These are phyloP conservation scores for Podila minutissima DNA, from an alignment of 192 early-diverging fungal genomes.

Conservation along the genomic window DNA sequence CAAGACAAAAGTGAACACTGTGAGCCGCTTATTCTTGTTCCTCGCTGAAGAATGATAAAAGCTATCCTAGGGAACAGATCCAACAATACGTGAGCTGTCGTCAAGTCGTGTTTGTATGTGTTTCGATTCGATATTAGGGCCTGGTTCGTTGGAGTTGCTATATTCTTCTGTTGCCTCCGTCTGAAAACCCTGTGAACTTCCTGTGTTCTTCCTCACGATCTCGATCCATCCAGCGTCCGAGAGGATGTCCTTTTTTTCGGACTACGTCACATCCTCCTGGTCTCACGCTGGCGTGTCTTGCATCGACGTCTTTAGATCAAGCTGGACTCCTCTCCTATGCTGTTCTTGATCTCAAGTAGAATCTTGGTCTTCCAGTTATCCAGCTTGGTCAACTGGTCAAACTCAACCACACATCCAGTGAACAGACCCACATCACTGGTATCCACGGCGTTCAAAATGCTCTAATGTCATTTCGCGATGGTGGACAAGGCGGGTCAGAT, in stretches of 20 bases:
- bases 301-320: constrained; percentile 53
- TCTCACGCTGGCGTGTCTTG: not conserved
- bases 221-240: not conserved
- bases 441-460: constrained; percentile 78
- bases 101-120: too few relatives aligned
- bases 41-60: too few relatives aligned
- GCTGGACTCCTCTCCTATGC: constrained; percentile 72
- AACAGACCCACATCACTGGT: constrained; percentile 85
- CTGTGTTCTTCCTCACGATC: not conserved
- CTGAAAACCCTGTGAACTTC: too few relatives aligned
- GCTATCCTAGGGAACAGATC: too few relatives aligned
- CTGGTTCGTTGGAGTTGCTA: too few relatives aligned
- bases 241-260: not conserved
- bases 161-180: too few relatives aligned
- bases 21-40: too few relatives aligned
- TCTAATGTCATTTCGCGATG: constrained; percentile 40
- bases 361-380: constrained; percentile 98
- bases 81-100: too few relatives aligned
- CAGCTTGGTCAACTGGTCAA: constrained; percentile 88
- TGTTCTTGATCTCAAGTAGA: constrained; percentile 89
- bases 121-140: too few relatives aligned
- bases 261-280: not conserved
- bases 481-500: not conserved
- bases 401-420: constrained; percentile 82
- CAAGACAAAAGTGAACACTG: too few relatives aligned